phyloP scores from a whole-genome alignment of 768 basidiomycete species.

The Leucocoprinus leucothites region DNA sequence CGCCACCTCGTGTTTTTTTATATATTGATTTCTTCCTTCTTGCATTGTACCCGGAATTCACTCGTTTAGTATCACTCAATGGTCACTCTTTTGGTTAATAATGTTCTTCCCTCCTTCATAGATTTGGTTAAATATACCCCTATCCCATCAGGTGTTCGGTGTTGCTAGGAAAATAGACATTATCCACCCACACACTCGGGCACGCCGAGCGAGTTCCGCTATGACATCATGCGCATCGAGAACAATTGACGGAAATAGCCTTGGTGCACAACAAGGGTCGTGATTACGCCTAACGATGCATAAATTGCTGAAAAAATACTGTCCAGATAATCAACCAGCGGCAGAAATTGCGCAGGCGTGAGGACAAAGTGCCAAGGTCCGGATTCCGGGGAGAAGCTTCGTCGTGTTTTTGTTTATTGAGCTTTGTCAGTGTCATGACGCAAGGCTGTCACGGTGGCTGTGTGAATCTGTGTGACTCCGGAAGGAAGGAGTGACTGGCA shows the following conservation, averaged over 20 bases:
- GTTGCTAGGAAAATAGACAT: not conserved
- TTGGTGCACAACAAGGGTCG: not conserved
- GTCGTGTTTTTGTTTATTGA: not conserved
- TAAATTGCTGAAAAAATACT: not conserved
- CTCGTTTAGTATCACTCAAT: not conserved
- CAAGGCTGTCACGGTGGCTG: not conserved
- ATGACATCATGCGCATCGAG: slow-evolving; percentile 4
- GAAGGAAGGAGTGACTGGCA: not conserved
- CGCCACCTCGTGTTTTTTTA: slow-evolving; percentile 3
- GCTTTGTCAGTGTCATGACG: not conserved
- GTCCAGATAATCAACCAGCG: not conserved
- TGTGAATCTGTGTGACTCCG: not conserved
- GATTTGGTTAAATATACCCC: slow-evolving; percentile 6
- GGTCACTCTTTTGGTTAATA: not conserved
- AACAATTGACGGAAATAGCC: not conserved
- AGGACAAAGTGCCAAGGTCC: not conserved
- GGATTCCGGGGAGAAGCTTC: too few species aligned
- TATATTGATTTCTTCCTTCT: too few species aligned
- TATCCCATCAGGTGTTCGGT: not conserved
- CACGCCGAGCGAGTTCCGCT: not conserved
- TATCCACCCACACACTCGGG: not conserved
- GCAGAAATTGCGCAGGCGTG: slow-evolving; percentile 4
- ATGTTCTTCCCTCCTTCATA: not conserved
- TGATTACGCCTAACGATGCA: too few species aligned
- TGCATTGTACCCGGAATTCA: slow-evolving; percentile 3